Evolutionary conservation across 768 basidiomycete species (phyloP).

Genomic region (Lepiota subincarnata): DNA sequence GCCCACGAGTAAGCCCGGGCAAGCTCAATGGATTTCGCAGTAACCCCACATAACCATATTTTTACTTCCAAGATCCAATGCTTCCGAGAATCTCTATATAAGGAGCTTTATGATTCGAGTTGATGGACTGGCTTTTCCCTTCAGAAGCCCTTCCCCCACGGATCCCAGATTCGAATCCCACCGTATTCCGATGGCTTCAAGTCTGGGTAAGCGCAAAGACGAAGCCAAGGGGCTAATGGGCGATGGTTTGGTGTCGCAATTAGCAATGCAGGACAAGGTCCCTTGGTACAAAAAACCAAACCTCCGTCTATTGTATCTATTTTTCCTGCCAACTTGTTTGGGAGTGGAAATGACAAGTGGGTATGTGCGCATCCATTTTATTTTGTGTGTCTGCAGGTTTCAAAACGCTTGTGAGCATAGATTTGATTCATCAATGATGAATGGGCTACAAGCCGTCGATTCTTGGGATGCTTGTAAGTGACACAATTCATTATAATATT

Average conservation of each 20-base stretch:
- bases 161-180: neutral
- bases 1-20: neutral
- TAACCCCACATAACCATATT: slow-evolving; percentile 10
- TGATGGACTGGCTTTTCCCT: neutral
- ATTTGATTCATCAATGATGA: slow-evolving; percentile 60
- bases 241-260: slow-evolving; percentile 34
- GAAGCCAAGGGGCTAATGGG: neutral
- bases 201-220: slow-evolving; percentile 9
- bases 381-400: neutral
- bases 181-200: slow-evolving; percentile 2
- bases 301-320: slow-evolving; percentile 48
- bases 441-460: slow-evolving; percentile 55
- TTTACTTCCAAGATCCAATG: neutral
- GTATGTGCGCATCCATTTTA: slow-evolving; percentile 24
- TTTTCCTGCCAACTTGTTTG: slow-evolving; percentile 57
- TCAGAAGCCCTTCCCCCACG: neutral
- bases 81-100: neutral
- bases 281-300: slow-evolving; percentile 66
- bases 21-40: neutral
- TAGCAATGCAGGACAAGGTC: slow-evolving; percentile 45
- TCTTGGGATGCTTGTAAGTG: slow-evolving; percentile 52
- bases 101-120: too few relatives aligned
- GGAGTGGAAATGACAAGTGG: slow-evolving; percentile 63
- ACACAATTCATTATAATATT: neutral
- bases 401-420: slow-evolving; percentile 22